Conservation (phyloP, 2,329 filamentous ascomycete species). For the Cryphonectria japonica region DNA sequence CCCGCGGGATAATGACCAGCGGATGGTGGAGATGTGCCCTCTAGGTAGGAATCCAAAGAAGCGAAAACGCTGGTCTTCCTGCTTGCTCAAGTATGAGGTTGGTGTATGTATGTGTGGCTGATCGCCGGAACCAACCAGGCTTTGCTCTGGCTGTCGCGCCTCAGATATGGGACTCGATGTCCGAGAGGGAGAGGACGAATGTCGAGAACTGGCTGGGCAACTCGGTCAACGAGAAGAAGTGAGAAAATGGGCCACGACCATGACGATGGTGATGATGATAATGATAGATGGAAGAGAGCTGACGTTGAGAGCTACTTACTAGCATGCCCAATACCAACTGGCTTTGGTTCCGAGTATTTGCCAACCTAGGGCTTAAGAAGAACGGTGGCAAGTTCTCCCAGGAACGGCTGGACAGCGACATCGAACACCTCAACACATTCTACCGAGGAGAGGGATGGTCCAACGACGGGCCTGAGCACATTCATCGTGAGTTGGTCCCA, state of each 20-base stretch:
- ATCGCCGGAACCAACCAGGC: constrained; percentile 41
- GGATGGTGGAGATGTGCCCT: constrained; percentile 86
- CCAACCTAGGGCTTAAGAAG: constrained; percentile 76
- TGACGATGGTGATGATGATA: not conserved
- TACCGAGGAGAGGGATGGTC: constrained; percentile 84
- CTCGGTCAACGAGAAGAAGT: constrained; percentile 77
- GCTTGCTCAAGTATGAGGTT: not conserved
- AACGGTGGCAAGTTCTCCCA: constrained; percentile 74
- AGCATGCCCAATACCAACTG: constrained; percentile 73
- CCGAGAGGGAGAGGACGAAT: constrained; percentile 64
- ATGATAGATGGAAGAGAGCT: not conserved
- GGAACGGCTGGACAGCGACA: constrained; percentile 71
- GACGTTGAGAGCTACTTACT: constrained; percentile 43
- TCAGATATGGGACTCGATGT: constrained; percentile 68
- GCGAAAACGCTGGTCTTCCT: constrained; percentile 7
- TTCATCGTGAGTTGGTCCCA: constrained; percentile 58
- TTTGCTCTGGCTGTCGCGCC: constrained; percentile 73
- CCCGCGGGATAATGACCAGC: constrained; percentile 75
- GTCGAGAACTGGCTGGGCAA: constrained; percentile 74
- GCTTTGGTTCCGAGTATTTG: constrained; percentile 86
- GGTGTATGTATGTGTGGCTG: not conserved
- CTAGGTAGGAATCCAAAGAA: constrained; percentile 53
- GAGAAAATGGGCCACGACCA: constrained; percentile 20
- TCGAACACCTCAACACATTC: constrained; percentile 78
- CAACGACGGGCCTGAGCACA: constrained; percentile 77